Evolutionary conservation across 1,139 yeast genomes (phyloP).

Genomic region (Ogataea hybrid): DNA sequence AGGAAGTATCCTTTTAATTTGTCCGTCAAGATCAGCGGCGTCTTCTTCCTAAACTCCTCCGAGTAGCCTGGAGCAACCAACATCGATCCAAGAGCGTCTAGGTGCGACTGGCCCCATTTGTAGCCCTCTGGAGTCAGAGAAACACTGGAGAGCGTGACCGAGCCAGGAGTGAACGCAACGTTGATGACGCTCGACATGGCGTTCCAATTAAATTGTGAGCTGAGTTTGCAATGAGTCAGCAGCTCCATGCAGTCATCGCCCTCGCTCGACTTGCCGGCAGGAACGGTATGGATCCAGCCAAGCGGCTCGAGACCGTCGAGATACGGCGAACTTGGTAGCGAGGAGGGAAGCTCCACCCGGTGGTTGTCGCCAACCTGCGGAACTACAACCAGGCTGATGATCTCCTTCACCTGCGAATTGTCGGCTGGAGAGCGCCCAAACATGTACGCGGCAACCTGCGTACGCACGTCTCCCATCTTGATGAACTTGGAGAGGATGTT

Average conservation of each 20-base stretch:
- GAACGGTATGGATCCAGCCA: conserved; percentile 84
- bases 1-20: conserved; percentile 76
- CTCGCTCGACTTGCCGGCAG: conserved; percentile 49
- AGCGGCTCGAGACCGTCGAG: conserved; percentile 55
- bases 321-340: conserved; percentile 38
- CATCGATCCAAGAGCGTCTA: conserved; percentile 42
- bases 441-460: conserved; percentile 79
- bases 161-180: conserved; percentile 80
- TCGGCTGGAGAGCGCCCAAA: conserved; percentile 78
- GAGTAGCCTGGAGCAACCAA: conserved; percentile 49
- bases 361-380: conserved; percentile 85
- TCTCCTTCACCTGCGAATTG: conserved; percentile 71
- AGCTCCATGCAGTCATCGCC: conserved; percentile 68
- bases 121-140: conserved; percentile 62
- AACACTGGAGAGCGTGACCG: conserved; percentile 72
- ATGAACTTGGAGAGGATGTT: conserved; percentile 76
- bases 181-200: conserved; percentile 54
- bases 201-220: conserved; percentile 36
- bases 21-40: conserved; percentile 76
- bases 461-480: conserved; percentile 75
- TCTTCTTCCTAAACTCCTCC: conserved; percentile 54
- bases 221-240: conserved; percentile 54
- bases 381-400: conserved; percentile 69
- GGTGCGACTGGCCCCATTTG: conserved; percentile 73
- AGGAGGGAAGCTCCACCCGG: conserved; percentile 59